Evolutionary conservation across 2,329 filamentous ascomycete species (phyloP), one percentile per base, ranked within the genome.

Genomic region (Fusarium dimerum): DNA sequence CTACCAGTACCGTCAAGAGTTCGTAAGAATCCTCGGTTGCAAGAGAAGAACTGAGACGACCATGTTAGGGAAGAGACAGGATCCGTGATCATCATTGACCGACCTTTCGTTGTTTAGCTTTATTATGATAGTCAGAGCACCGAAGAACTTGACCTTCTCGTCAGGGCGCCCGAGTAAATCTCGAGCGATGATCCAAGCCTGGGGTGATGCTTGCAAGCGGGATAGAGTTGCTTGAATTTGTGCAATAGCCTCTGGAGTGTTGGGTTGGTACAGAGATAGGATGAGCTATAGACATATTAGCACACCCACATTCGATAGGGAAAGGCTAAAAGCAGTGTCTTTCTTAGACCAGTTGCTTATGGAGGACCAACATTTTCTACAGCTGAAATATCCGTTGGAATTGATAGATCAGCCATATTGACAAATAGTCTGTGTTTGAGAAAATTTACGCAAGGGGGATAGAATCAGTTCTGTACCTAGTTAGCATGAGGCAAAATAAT

Each of bases 31-130:
- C 81, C 13, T 80, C 76, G 40, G 82, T 77, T 45, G 78, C 76
- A 40, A 90, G 71, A 15, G 78, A 76, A 50, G 73, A 69, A 61
- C 76, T 81, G 29, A 12, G 13, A 11, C 20, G 20, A 26, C 20
- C 2, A 38, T 16, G 6, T 11, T 48, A 12, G 51, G 52, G 42
- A 11, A 50, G 20, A 18, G n/a, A 5, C 2, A 18, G 8, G 32
- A n/a, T 9, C 2, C 9, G 6, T 16, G 10, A 4, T 17, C 26
- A 12, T 15, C 4, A 20, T 12, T 16, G 12, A 16, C 6, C 40
- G 75, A 89, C 88, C 86, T 90, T 67, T 94, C 90, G n/a, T 87
- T 88, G 68, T 97, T 97, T 52, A 97, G 83, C 74, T 97, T 99
- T 63, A 97, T 85, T 46, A 91, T 95, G 60, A 97, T 88, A 0